Base-by-base conservation (phyloP, 2,329 filamentous ascomycete species). In the Epichloe typhina region DNA sequence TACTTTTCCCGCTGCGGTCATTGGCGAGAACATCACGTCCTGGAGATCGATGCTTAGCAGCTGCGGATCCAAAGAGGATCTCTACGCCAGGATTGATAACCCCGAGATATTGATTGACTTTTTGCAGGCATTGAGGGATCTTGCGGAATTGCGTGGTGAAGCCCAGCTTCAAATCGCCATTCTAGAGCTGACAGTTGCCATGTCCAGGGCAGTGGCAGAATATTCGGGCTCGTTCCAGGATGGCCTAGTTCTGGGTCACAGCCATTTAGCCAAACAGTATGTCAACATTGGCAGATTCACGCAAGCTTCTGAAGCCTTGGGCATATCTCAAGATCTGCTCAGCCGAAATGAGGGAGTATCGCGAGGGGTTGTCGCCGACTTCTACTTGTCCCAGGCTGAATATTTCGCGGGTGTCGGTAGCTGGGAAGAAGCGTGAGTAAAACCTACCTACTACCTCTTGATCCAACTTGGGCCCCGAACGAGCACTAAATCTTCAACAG, bases 301-400 rank as follows among this genome's bases (percentile, higher is more conserved):
- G 0, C 74, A 74, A 56, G 77, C 77, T 0, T 71, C 72, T 39
- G 64, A 69, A 53, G 62, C 71, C 0, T 72, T 96, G 15, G 72
- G 75, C 1, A 74, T 76, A 50, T 80, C 81, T 3, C 75, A 82
- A 54, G 65, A 69, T 19, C 72, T 74, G 17, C 55, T 70, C 8
- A 58, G 64, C 41, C 61, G 68, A 48, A 61, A 67, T n/a, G 61
- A 68, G n/a, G 59, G 60, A 0, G 54, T 63, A 3, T 66, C 70
- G 2, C 62, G 62, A 12, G 69, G 73, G 17, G 64, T 70, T 5
- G 56, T 72, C 19, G 72, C 72, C 9, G 66, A 66, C 15, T 84
- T 84, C 63, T 77, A 89, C 56, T 68, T 95, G 6, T 79, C 82
- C 0, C 81, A 83, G 54, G 82, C 86, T 0, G 87, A 95, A 62